These are phyloP conservation scores for Fusarium piperis DNA, from an alignment of 2,329 filamentous ascomycete species.

Conservation along the genomic window DNA sequence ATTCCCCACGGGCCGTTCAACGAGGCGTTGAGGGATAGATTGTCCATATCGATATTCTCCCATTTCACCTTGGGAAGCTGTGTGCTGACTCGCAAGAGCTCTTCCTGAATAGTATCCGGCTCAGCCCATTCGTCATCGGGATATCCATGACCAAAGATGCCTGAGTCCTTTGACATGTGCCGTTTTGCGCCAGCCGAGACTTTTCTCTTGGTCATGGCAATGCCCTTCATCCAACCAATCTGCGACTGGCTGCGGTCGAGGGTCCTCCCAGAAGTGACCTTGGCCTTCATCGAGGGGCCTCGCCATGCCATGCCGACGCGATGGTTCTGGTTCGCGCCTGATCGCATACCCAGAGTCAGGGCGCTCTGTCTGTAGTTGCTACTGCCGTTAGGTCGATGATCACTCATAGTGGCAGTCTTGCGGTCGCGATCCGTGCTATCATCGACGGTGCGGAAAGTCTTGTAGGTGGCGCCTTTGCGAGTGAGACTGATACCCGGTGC, in stretches of 20 bases:
- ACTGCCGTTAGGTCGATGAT: slow-evolving; percentile 60
- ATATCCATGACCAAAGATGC: slow-evolving; percentile 61
- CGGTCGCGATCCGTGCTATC: slow-evolving; percentile 66
- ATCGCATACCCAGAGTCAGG: slow-evolving; percentile 56
- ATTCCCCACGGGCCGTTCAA: slow-evolving; percentile 72
- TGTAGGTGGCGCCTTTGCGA: slow-evolving; percentile 85
- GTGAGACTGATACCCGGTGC: slow-evolving; percentile 76
- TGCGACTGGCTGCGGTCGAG: slow-evolving; percentile 63
- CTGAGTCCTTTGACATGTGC: slow-evolving; percentile 62
- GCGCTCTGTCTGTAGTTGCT: slow-evolving; percentile 55
- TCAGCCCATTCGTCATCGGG: slow-evolving; percentile 68
- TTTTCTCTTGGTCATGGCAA: slow-evolving; percentile 69
- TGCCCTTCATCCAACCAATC: slow-evolving; percentile 76
- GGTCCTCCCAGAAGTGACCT: slow-evolving; percentile 53
- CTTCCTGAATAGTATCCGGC: slow-evolving; percentile 70
- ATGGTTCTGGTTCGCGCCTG: slow-evolving; percentile 42
- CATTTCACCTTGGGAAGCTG: slow-evolving; percentile 72
- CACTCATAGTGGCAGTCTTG: slow-evolving; percentile 69
- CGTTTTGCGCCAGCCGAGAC: slow-evolving; percentile 53
- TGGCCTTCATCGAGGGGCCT: slow-evolving; percentile 68
- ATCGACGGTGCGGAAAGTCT: slow-evolving; percentile 81
- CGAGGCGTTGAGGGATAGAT: slow-evolving; percentile 66
- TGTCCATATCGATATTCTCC: slow-evolving; percentile 72
- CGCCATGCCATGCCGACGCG: slow-evolving; percentile 57
- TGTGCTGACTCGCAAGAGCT: slow-evolving; percentile 69